phyloP scores from a whole-genome alignment of 805 yeast genomes.

The Candida golubevii region DNA sequence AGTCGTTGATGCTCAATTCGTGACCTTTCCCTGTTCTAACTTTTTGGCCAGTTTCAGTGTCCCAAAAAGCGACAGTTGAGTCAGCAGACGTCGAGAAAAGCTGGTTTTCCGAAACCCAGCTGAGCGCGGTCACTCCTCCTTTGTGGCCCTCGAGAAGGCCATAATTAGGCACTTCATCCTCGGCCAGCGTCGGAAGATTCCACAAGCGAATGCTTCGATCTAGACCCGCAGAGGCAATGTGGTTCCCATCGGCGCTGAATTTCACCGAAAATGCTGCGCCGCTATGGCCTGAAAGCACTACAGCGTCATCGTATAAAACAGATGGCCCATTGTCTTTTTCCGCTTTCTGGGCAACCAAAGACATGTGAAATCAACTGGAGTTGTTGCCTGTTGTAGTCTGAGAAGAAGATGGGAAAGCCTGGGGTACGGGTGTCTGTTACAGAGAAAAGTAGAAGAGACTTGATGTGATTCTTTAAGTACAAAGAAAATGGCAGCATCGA shows the following conservation, averaged over 20 bases:
- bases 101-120: constrained; percentile 44
- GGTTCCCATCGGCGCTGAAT: constrained; percentile 49
- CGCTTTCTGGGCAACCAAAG: constrained; percentile 2
- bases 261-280: constrained; percentile 51
- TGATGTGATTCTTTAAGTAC: too few relatives aligned
- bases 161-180: constrained; percentile 30
- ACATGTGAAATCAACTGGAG: constrained; percentile 2
- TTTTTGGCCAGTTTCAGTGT: constrained; percentile 51
- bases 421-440: not conserved
- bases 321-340: not conserved
- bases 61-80: constrained; percentile 58
- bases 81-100: constrained; percentile 60
- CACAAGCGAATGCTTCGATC: constrained; percentile 51
- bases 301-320: constrained; percentile 23
- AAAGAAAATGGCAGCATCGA: too few relatives aligned
- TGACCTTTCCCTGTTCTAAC: constrained; percentile 53
- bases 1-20: constrained; percentile 50
- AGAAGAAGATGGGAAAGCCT: not conserved
- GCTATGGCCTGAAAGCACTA: constrained; percentile 47
- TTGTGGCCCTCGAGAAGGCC: constrained; percentile 55
- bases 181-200: constrained; percentile 33
- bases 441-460: too few relatives aligned
- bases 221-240: constrained; percentile 58
- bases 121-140: constrained; percentile 57
- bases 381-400: not conserved